A percentile compares a stretch with the other conserved stretches of the same genome.
phyloP scores from a whole-genome alignment of 2,329 filamentous ascomycete genomes.

The Clarireedia sp. region DNA sequence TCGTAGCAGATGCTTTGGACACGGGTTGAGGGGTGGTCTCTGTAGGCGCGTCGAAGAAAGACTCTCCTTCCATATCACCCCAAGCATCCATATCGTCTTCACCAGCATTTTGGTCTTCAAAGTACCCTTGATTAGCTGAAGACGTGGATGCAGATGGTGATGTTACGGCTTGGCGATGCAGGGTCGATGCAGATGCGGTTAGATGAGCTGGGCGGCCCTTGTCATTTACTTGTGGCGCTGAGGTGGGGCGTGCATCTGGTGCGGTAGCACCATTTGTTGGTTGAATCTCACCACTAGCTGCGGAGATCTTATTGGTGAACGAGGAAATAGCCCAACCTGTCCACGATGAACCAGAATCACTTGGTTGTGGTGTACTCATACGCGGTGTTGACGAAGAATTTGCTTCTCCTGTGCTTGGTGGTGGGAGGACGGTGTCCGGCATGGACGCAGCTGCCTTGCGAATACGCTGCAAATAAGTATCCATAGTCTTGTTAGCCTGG shows the following conservation, averaged over 20 bases:
- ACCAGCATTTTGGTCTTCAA: conserved; percentile 48
- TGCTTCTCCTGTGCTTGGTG: conserved; percentile 44
- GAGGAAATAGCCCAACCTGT: conserved; percentile 97
- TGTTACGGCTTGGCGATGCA: conserved; percentile 53
- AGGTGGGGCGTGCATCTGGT: conserved; percentile 35
- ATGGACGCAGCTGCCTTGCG: conserved; percentile 70
- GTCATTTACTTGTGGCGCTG: conserved; percentile 34
- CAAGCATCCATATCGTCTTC: conserved; percentile 63
- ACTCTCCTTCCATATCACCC: conserved; percentile 56
- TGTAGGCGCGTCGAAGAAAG: conserved; percentile 33
- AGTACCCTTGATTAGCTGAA: conserved; percentile 40
- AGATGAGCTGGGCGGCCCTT: conserved; percentile 28
- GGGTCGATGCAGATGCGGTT: conserved; percentile 47
- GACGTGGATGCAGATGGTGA: conserved; percentile 44
- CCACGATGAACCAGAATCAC: conserved; percentile 61
- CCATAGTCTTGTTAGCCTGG: conserved; percentile 82
- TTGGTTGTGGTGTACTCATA: conserved; percentile 70
- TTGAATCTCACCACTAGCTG: conserved; percentile 81
- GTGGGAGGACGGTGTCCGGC: conserved; percentile 71
- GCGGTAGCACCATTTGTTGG: conserved; percentile 37
- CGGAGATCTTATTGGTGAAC: conserved; percentile 87
- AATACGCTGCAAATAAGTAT: conserved; percentile 75
- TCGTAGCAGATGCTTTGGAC: conserved; percentile 25
- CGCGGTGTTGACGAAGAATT: conserved; percentile 48
- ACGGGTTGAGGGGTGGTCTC: conserved; percentile 18